Percentiles rank a stretch among this genome's conserved stretches.
phyloP scores from a whole-genome alignment of 345 rosid genomes.

The Eucalyptus guilfoylei region DNA sequence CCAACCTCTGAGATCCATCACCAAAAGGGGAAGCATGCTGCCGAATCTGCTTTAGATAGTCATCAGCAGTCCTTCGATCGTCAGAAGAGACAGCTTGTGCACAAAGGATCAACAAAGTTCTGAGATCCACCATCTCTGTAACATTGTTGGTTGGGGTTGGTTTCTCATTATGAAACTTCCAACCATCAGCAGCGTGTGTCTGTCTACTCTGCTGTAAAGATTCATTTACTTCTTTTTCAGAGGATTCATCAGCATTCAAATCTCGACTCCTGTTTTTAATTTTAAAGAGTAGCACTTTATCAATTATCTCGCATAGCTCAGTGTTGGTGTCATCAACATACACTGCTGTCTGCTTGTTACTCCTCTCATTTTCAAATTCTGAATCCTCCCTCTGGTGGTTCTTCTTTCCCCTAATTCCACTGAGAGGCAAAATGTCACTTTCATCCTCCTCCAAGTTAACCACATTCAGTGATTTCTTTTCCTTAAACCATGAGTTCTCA shows the following conservation, averaged over 20 bases:
- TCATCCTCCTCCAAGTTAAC: conserved; percentile 9
- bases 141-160: conserved; percentile 7
- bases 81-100: conserved; percentile 67
- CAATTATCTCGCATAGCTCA: conserved; percentile 34
- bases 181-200: conserved; percentile 10
- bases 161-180: conserved; percentile 26
- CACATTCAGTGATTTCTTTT: background rate
- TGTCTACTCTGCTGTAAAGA: conserved; percentile 4
- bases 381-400: conserved; percentile 22
- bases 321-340: conserved; percentile 5
- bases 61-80: conserved; percentile 56
- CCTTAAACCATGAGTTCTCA: background rate
- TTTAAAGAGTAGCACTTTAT: conserved; percentile 25
- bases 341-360: conserved; percentile 28
- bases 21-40: conserved; percentile 60
- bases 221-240: background rate
- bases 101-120: conserved; percentile 57
- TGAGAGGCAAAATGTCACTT: background rate
- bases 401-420: conserved; percentile 18
- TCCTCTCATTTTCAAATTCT: conserved; percentile 32
- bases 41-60: conserved; percentile 60
- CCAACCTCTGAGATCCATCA: conserved; percentile 64
- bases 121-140: conserved; percentile 50
- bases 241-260: background rate
- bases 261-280: background rate